These are phyloP conservation scores for Diplodia mutila DNA, from an alignment of 2,329 filamentous ascomycete genomes.

Conservation along the genomic window DNA sequence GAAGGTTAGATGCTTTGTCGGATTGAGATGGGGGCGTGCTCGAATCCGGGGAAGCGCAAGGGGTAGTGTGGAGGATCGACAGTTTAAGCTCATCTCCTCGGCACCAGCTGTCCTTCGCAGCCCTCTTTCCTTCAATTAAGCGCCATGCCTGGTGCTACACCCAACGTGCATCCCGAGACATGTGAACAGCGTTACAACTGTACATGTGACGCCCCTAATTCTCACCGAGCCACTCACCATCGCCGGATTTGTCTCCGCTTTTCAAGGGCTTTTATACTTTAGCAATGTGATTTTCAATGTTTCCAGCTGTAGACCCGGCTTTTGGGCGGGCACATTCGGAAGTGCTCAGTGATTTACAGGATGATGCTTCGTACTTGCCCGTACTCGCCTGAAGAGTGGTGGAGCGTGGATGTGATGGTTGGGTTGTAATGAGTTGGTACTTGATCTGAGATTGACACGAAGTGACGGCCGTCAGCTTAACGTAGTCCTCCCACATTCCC, in stretches of 20 bases:
- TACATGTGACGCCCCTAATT: not conserved
- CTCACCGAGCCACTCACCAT: not conserved
- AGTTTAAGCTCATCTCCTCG: constrained; percentile 20
- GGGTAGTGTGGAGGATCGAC: constrained; percentile 25
- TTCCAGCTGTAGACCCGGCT: not conserved
- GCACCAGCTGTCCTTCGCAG: not conserved
- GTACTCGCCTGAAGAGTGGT: too few species aligned
- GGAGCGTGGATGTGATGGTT: too few species aligned
- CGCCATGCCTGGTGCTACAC: not conserved
- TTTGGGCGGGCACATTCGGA: too few species aligned
- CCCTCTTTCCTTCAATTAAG: not conserved
- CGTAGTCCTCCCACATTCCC: too few species aligned
- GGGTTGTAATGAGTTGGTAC: too few species aligned
- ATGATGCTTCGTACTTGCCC: too few species aligned
- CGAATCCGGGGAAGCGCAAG: constrained; percentile 20
- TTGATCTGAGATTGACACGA: too few species aligned
- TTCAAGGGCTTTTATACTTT: too few species aligned
- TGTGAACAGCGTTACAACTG: not conserved
- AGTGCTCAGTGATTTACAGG: too few species aligned
- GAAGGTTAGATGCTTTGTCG: constrained; percentile 12
- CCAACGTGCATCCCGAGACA: constrained; percentile 6
- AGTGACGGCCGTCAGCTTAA: too few species aligned
- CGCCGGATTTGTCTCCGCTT: not conserved
- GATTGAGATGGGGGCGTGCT: constrained; percentile 6
- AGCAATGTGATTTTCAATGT: not conserved